phyloP scores from a whole-genome alignment of 257 asterid species.

The Capsicum chinense region DNA sequence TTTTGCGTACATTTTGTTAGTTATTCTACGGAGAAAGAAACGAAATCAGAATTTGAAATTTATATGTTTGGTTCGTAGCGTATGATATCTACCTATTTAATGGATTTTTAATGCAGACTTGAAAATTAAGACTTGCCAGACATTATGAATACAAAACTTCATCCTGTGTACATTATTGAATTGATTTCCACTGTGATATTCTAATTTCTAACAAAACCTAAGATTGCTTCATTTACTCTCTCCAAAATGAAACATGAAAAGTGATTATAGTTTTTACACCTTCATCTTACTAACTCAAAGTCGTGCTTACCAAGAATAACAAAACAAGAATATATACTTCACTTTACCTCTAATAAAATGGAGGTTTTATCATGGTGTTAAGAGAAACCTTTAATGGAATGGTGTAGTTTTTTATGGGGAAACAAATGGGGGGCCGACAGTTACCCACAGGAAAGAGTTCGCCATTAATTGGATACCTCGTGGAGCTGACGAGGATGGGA shows the following conservation, averaged over 20 bases:
- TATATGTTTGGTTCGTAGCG: neutral
- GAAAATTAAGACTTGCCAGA: neutral
- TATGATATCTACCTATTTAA: no score
- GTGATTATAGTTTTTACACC: neutral
- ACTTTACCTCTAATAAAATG: no score
- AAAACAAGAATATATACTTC: no score
- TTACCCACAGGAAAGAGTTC: slow-evolving; percentile 11
- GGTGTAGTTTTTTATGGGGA: neutral
- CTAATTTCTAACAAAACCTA: neutral
- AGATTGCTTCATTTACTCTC: neutral
- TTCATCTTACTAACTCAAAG: neutral
- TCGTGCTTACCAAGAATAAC: no score
- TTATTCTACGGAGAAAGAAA: neutral
- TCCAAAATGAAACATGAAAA: neutral
- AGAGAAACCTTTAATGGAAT: neutral
- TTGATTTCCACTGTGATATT: neutral
- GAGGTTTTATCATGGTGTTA: no score
- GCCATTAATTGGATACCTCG: slow-evolving; percentile 27
- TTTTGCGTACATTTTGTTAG: neutral
- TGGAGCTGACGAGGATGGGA: slow-evolving; percentile 58
- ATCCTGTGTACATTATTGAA: neutral
- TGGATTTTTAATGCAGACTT: neutral
- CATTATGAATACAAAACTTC: neutral
- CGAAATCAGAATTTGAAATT: neutral
- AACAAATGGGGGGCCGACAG: slow-evolving; percentile 27